Base-by-base conservation (phyloP, 257 asterid species). In the Craterostigma plantagineum region DNA sequence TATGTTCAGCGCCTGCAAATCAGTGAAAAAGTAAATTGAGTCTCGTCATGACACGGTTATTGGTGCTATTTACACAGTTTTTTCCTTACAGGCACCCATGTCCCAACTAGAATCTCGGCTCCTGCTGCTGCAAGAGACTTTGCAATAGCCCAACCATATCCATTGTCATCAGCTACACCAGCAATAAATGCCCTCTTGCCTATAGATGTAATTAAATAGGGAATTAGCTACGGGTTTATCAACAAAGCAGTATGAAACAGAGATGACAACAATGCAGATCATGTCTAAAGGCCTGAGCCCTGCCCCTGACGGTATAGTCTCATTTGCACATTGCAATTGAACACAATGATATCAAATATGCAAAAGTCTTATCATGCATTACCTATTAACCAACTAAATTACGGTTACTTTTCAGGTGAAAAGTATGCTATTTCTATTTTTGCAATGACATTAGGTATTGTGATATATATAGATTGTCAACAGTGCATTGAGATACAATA, bases 81-180 rank as follows among this genome's bases (percentile, higher is more conserved):
- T 56, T 40, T n/a, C n/a, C 92, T 64, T 64, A 81, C 94, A 35
- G 94, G 92, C 43, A 81, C 94, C 94, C 94, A 81, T 15, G 94
- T 81, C 34, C 94, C 90, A 39, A 81, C 66, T 15, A 81, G 81
- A 75, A 81, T 73, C 53, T 72, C 85, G 45, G 92, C 95, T 60
- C 95, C 95, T 12, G 95, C 95, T 17, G 92, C 95, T 51, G 91
- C 91, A 38, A 82, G 65, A 45, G 92, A 82, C 60, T 82, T 82
- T 11, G 92, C 85, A 54, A 82, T 82, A 44, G 95, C 95, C 94
- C 94, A 82, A 18, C 94, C 94, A 64, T 82, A 82, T 46, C 92
- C 92, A 44, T 82, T 78, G 55, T 82, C 94, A 68, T 82, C 94
- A 45, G 94, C 92, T 43, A 82, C 65, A 18, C 94, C 94, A 58